Percentiles rank a stretch among this genome's conserved stretches.
phyloP scores from a whole-genome alignment of 352 stramenopile species.

The Globisporangium canariense region DNA sequence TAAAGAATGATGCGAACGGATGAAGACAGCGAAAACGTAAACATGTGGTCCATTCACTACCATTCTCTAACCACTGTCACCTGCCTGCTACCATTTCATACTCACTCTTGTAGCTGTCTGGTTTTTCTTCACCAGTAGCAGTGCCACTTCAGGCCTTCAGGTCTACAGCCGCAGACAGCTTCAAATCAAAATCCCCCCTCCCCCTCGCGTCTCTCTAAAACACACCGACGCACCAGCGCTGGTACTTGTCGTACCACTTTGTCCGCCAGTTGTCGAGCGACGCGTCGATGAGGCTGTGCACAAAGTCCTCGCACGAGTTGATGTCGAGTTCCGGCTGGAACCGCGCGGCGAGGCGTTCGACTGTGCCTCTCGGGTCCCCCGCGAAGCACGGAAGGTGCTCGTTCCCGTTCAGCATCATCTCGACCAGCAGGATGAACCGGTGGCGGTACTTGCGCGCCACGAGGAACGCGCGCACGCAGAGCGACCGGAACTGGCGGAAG shows the following conservation, averaged over 20 bases:
- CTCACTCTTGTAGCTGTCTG: neutral
- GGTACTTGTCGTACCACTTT: conserved; percentile 95
- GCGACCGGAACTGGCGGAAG: conserved; percentile 93
- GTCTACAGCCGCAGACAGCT: neutral
- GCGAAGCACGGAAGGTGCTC: conserved; percentile 96
- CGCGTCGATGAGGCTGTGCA: conserved; percentile 94
- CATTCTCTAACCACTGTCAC: neutral
- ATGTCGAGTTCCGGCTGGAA: conserved; percentile 94
- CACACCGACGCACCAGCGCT: conserved; percentile 90
- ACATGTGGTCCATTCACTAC: neutral
- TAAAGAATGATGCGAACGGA: neutral
- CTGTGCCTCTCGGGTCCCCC: conserved; percentile 87
- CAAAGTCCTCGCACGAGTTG: conserved; percentile 92
- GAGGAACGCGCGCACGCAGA: conserved; percentile 96
- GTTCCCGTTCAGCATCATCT: conserved; percentile 97
- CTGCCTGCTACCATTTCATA: neutral
- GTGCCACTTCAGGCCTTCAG: too few species aligned
- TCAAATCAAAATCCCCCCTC: neutral
- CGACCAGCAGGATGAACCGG: conserved; percentile 93
- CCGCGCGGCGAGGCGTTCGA: conserved; percentile 88
- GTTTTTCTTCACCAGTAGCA: neutral
- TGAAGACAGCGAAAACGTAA: neutral
- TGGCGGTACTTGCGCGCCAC: conserved; percentile 93
- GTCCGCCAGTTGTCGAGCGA: conserved; percentile 97
- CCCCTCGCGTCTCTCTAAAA: conserved; percentile 38